Evolutionary conservation across 2,329 filamentous ascomycete genomes (phyloP), one percentile per base, ranked within the genome.

Genomic region (Volutella citrinella): DNA sequence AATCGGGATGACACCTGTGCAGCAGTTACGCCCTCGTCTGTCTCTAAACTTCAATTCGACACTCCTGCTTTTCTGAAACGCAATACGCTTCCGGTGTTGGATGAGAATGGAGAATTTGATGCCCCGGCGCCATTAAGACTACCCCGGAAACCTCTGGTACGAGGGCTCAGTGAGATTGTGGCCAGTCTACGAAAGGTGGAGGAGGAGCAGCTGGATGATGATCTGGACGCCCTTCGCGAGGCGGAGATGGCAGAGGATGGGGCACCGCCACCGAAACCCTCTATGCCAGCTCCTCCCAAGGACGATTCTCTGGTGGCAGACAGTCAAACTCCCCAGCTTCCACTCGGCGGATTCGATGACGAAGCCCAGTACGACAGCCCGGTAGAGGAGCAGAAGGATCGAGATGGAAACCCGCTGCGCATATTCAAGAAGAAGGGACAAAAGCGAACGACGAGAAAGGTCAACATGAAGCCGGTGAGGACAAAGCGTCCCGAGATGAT

Each of bases 391-490:
- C 31, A 56, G 5, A 15, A 72, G 10, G 76, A 68, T 32, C 68
- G 66, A n/a, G 64, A 78, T 48, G 79, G 79, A 3, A 69, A 75
- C 42, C 80, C 80, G 4, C 57, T 80, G 22, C 76, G 72, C 34
- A 61, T 77, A 3, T 91, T 76, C 68, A 91, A 90, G 70, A 93
- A 93, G 74, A 87, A 86, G 66, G 86, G 85, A 0, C 76, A 86
- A 56, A 93, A 93, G 68, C 72, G 87, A 41, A 87, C 85, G 35
- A 91, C 87, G 4, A 71, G 81, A 42, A 68, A 72, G 29, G 71
- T 76, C 35, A 88, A 81, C 40, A 86, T 84, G 66, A 70, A 65
- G 42, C 78, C 77, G 3, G 71, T 62, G 1, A 57, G 66, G 35
- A 55, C 57, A 7, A 74, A 71, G 51, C 70, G 78, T 22, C 69